These are phyloP conservation scores for Hyaloperonospora arabidopsidis DNA, from an alignment of 352 stramenopile genomes.

Conservation along the genomic window DNA sequence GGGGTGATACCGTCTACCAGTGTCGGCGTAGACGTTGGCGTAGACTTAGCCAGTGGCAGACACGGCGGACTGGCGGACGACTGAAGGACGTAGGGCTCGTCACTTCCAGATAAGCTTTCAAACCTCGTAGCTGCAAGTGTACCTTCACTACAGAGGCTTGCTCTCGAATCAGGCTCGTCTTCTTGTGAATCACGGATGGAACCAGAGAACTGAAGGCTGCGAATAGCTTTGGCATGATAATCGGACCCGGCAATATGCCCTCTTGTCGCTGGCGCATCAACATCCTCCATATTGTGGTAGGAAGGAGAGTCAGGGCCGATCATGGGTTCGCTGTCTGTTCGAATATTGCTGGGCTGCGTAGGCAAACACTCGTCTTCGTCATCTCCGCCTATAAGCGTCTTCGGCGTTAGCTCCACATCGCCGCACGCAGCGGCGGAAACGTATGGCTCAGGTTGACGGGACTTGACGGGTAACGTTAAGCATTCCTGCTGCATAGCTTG, in stretches of 20 bases:
- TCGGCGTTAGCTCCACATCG: background rate
- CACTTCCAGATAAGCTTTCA: constrained; percentile 9
- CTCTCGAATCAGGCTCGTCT: constrained; percentile 30
- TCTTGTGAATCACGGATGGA: constrained; percentile 53
- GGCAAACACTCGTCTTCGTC: constrained; percentile 38
- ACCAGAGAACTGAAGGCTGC: constrained; percentile 62
- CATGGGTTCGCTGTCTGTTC: constrained; percentile 8
- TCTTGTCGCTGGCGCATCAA: constrained; percentile 14
- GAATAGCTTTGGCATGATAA: constrained; percentile 42
- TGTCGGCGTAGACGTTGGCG: no score
- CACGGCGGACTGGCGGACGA: constrained; percentile 26
- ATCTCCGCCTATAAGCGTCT: constrained; percentile 12
- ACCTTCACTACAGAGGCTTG: constrained; percentile 31
- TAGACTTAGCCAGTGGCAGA: constrained; percentile 9
- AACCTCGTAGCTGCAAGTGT: constrained; percentile 27
- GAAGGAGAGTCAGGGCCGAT: constrained; percentile 8
- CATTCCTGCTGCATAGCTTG: constrained; percentile 23
- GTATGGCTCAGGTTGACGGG: constrained; percentile 3
- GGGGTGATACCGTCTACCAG: constrained; percentile 3
- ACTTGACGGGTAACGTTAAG: constrained; percentile 23
- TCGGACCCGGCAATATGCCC: constrained; percentile 12
- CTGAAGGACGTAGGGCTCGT: constrained; percentile 16
- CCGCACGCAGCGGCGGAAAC: background rate
- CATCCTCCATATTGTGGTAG: constrained; percentile 24
- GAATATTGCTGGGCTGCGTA: constrained; percentile 35